Evolutionary conservation across 306 rosid species (phyloP).

Genomic region (Datisca glomerata): DNA sequence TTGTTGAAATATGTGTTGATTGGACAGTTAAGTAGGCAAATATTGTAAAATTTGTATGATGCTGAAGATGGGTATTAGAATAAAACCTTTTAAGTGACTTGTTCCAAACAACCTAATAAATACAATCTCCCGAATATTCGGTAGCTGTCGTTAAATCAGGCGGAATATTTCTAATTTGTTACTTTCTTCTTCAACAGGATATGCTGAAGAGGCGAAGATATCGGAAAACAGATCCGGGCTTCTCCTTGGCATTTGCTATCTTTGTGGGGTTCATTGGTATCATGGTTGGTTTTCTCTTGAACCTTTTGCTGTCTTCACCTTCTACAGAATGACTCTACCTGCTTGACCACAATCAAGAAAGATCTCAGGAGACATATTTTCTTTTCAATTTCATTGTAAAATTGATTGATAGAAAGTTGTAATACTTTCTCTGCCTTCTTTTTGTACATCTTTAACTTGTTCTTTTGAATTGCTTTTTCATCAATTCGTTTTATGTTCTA

Average conservation of each 20-base stretch:
- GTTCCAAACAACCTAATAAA: no score
- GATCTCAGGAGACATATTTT: slow-evolving; percentile 4
- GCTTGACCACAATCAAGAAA: no score
- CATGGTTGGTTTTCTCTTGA: slow-evolving; percentile 75
- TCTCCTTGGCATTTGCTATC: slow-evolving; percentile 59
- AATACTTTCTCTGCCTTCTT: slow-evolving; percentile 4
- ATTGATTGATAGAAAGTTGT: no score
- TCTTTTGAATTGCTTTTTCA: slow-evolving; percentile 1
- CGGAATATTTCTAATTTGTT: no score
- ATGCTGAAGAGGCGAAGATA: slow-evolving; percentile 47
- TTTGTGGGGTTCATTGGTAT: slow-evolving; percentile 71
- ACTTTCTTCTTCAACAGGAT: slow-evolving; percentile 21
- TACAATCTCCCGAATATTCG: no score
- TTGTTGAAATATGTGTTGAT: no score
- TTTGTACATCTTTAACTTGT: slow-evolving; percentile 10
- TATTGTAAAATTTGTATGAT: no score
- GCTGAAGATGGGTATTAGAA: no score
- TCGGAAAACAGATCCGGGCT: slow-evolving; percentile 53
- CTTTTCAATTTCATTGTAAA: slow-evolving; percentile 10
- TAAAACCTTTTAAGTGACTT: no score
- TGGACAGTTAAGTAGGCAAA: no score
- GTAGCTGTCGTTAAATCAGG: no score
- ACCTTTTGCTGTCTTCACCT: slow-evolving; percentile 53
- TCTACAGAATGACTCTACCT: slow-evolving; percentile 39
- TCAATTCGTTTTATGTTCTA: background rate